Percentiles rank a stretch among this genome's conserved stretches.
Evolutionary conservation across 306 rosid species (phyloP).

Genomic region (Cercis canadensis): DNA sequence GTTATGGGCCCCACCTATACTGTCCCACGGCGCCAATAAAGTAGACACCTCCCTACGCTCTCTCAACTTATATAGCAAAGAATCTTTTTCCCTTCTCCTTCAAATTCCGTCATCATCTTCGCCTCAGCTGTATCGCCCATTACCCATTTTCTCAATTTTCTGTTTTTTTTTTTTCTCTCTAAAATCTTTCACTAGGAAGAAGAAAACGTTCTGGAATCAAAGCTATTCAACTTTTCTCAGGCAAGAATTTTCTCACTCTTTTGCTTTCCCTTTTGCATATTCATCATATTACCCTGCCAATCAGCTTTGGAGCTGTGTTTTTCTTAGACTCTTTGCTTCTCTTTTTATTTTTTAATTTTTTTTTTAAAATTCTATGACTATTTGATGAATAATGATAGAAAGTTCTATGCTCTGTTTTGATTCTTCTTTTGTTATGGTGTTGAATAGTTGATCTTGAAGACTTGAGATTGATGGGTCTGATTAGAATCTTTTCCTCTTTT

Average conservation of each 20-base stretch:
- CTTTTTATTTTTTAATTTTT: not conserved
- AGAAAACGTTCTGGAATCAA: constrained; percentile 35
- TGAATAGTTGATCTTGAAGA: constrained; percentile 6
- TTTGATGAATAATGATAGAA: constrained; percentile 9
- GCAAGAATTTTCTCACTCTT: constrained; percentile 41
- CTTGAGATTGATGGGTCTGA: constrained; percentile 21
- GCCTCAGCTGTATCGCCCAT: not conserved
- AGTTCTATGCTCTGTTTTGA: constrained; percentile 16
- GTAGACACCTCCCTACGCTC: no score
- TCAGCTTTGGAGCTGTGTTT: constrained; percentile 1
- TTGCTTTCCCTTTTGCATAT: not conserved
- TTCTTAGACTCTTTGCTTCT: not conserved
- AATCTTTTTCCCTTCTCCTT: no score
- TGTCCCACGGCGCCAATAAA: no score
- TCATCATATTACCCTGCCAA: not conserved
- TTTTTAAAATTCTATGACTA: not conserved
- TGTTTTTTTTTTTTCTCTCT: not conserved
- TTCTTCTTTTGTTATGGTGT: constrained; percentile 2
- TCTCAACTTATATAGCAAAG: no score
- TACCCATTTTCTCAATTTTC: constrained; percentile 9
- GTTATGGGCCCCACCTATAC: no score
- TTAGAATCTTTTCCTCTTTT: constrained; percentile 7
- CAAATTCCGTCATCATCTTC: constrained; percentile 19
- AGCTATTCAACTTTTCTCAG: constrained; percentile 46
- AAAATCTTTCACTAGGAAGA: not conserved